Evolutionary conservation across 106 monocot genomes (phyloP).

Genomic region (Allium cepa): DNA sequence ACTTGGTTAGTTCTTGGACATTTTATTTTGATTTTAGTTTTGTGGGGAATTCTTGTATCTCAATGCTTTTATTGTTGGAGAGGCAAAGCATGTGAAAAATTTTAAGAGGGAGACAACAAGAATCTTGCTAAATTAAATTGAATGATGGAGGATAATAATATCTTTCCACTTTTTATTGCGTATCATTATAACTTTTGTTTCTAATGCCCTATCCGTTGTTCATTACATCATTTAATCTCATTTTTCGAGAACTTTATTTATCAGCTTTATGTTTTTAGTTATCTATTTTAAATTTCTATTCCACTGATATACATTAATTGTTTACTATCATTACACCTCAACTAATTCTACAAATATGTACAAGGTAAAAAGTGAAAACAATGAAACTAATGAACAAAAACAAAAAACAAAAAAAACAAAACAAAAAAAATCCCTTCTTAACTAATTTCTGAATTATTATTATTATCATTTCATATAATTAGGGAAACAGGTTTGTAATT

Average conservation of each 20-base stretch:
- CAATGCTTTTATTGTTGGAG: slow-evolving; percentile 1
- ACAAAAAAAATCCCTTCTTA: too few relatives aligned
- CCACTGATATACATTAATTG: too few relatives aligned
- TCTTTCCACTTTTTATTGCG: slow-evolving; percentile 5
- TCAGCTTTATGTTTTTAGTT: background rate
- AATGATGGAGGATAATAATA: slow-evolving; percentile 3
- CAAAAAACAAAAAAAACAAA: too few relatives aligned
- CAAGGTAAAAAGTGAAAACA: too few relatives aligned
- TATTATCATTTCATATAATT: too few relatives aligned
- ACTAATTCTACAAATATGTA: too few relatives aligned
- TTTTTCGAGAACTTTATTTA: background rate
- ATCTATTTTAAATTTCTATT: too few relatives aligned
- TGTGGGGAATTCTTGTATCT: background rate
- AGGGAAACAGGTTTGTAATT: too few relatives aligned
- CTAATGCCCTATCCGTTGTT: background rate
- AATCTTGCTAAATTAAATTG: slow-evolving; percentile 7
- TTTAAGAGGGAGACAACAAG: slow-evolving; percentile 11
- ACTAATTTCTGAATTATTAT: too few relatives aligned
- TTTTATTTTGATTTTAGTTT: background rate
- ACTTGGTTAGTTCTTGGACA: background rate
- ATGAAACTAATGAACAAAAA: too few relatives aligned
- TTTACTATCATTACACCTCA: too few relatives aligned
- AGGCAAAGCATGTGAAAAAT: slow-evolving; percentile 7
- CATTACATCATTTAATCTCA: too few relatives aligned
- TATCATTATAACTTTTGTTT: slow-evolving; percentile 7